These are phyloP conservation scores for Fonsecaea erecta DNA, from an alignment of 2,329 filamentous ascomycete species.

Conservation along the genomic window DNA sequence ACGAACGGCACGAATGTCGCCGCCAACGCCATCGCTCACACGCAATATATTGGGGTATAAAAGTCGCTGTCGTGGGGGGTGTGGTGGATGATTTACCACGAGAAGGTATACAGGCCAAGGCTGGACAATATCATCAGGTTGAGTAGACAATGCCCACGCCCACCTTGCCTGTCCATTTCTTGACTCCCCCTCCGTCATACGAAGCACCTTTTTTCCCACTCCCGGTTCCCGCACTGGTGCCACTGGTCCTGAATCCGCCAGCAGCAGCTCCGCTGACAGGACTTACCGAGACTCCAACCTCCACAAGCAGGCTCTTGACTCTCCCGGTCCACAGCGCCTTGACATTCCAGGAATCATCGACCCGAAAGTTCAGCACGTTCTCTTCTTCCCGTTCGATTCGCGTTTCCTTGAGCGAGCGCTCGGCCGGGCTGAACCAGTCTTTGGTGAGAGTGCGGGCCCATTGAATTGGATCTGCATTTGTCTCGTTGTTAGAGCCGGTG, in stretches of 20 bases:
- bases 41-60: background rate
- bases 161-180: slow-evolving; percentile 36
- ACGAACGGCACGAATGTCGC: background rate
- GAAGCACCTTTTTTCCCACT: background rate
- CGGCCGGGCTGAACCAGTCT: slow-evolving; percentile 40
- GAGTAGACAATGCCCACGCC: slow-evolving; percentile 38
- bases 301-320: slow-evolving; percentile 90
- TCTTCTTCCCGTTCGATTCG: slow-evolving; percentile 71
- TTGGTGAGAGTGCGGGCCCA: slow-evolving; percentile 51
- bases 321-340: slow-evolving; percentile 91
- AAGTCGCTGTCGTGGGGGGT: background rate
- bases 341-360: slow-evolving; percentile 86
- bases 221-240: background rate
- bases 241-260: slow-evolving; percentile 1
- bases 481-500: background rate
- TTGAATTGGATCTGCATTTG: slow-evolving; percentile 45
- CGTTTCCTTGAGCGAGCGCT: slow-evolving; percentile 48
- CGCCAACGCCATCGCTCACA: slow-evolving; percentile 1
- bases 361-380: slow-evolving; percentile 84
- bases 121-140: slow-evolving; percentile 18
- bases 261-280: slow-evolving; percentile 39
- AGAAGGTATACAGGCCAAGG: background rate
- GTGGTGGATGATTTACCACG: background rate
- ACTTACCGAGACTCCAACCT: slow-evolving; percentile 83
- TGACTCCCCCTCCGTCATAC: slow-evolving; percentile 16